phyloP scores from a whole-genome alignment of 2,329 filamentous ascomycete species.

The Byssochlamys sp. region DNA sequence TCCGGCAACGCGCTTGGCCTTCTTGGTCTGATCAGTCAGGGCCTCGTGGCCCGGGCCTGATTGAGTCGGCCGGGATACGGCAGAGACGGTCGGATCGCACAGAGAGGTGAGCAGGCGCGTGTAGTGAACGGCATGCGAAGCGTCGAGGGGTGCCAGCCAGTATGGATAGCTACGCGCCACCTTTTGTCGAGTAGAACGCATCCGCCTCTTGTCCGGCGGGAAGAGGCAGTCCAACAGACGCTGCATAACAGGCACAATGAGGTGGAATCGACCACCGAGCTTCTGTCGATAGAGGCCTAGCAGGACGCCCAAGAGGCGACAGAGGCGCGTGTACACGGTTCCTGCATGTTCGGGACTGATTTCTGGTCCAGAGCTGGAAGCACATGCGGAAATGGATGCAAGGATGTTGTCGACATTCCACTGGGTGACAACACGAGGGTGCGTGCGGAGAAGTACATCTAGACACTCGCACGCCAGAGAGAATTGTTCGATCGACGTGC shows the following conservation, averaged over 20 bases:
- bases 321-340: conserved; percentile 45
- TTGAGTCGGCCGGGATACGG: conserved; percentile 34
- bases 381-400: conserved; percentile 25
- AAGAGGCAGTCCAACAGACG: conserved; percentile 48
- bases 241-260: conserved; percentile 48
- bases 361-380: conserved; percentile 25
- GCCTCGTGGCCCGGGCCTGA: conserved; percentile 30
- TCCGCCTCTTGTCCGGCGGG: conserved; percentile 32
- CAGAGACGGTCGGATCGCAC: conserved; percentile 52
- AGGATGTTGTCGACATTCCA: conserved; percentile 38
- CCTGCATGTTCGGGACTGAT: conserved; percentile 24
- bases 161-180: conserved; percentile 18
- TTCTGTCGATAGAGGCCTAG: conserved; percentile 50
- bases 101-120: conserved; percentile 50
- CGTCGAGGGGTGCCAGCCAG: conserved; percentile 27
- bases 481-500: conserved; percentile 29
- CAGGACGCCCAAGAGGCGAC: conserved; percentile 43
- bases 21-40: conserved; percentile 51
- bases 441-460: conserved; percentile 30
- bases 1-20: conserved; percentile 48
- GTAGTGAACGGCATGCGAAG: conserved; percentile 41
- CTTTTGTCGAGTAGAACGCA: conserved; percentile 17
- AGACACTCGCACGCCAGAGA: conserved; percentile 31
- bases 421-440: conserved; percentile 34
- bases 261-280: conserved; percentile 51